These are phyloP conservation scores for Jamesozyma piceae DNA, from an alignment of 805 yeast genomes.

Conservation along the genomic window DNA sequence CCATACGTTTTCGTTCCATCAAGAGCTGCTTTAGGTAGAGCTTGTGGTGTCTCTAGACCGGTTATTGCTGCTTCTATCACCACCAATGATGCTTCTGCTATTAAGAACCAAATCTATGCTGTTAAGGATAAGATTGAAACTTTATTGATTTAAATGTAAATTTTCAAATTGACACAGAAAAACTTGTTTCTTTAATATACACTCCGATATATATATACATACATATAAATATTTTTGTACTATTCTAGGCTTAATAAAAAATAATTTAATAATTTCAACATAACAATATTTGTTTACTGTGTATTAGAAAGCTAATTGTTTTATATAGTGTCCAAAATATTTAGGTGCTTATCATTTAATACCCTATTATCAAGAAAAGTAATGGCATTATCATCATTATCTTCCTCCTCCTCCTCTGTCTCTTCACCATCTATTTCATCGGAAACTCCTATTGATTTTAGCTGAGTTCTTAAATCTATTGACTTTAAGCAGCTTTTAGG, in stretches of 20 bases:
- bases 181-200: not conserved
- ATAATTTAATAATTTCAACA: too few relatives aligned
- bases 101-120: constrained; percentile 92
- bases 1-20: constrained; percentile 98
- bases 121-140: constrained; percentile 99
- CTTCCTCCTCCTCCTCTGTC: too few relatives aligned
- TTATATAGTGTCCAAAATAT: not conserved
- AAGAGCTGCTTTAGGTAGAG: constrained; percentile 97
- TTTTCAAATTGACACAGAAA: constrained; percentile 1
- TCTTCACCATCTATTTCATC: constrained; percentile 5
- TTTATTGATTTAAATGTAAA: constrained; percentile 58
- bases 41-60: constrained; percentile 99
- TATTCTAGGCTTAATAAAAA: not conserved
- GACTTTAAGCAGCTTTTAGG: not conserved
- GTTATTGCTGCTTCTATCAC: constrained; percentile 98
- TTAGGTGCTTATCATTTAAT: not conserved
- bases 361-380: constrained; percentile 7
- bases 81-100: constrained; percentile 94
- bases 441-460: not conserved
- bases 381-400: constrained; percentile 2
- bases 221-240: not conserved
- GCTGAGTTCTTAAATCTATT: constrained; percentile 1
- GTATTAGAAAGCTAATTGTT: too few relatives aligned
- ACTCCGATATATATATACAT: not conserved
- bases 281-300: too few relatives aligned